Percentiles rank a stretch among this genome's conserved stretches.
Conservation (phyloP, 2,329 filamentous ascomycete species). For the Ceratocystis destructans region DNA sequence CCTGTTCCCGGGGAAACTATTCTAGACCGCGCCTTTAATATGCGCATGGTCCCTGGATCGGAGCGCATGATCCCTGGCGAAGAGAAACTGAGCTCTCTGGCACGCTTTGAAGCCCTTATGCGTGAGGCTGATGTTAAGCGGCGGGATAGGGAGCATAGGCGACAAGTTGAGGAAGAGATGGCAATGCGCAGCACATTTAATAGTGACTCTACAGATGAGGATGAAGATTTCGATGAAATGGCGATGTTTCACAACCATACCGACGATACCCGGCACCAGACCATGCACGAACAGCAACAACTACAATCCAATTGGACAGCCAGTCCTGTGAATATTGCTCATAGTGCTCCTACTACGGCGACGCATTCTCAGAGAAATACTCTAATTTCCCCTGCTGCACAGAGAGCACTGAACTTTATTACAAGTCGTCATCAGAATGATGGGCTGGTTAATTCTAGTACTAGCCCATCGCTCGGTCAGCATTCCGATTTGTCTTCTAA, state of each 20-base stretch:
- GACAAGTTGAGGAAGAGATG: slow-evolving; percentile 22
- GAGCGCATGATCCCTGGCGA: slow-evolving; percentile 42
- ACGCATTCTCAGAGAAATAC: slow-evolving; percentile 21
- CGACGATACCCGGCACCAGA: not conserved
- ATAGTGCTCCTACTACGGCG: not conserved
- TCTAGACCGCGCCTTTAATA: slow-evolving; percentile 51
- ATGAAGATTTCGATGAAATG: slow-evolving; percentile 30
- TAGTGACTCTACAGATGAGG: slow-evolving; percentile 30
- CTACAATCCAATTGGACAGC: not conserved
- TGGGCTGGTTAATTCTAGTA: slow-evolving; percentile 21
- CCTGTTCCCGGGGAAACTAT: slow-evolving; percentile 48
- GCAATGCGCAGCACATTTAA: slow-evolving; percentile 23
- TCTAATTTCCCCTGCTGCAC: slow-evolving; percentile 34
- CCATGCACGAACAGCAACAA: slow-evolving; percentile 20
- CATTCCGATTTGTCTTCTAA: slow-evolving; percentile 15
- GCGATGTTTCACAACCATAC: not conserved
- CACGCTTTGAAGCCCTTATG: slow-evolving; percentile 54
- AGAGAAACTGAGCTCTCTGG: slow-evolving; percentile 50
- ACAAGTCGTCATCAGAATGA: slow-evolving; percentile 27
- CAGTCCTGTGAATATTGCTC: not conserved
- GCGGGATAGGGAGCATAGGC: slow-evolving; percentile 29
- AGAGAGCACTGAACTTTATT: slow-evolving; percentile 39
- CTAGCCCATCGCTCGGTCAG: slow-evolving; percentile 19
- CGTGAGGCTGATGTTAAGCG: slow-evolving; percentile 42
- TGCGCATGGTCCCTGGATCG: slow-evolving; percentile 48